Base-by-base conservation (phyloP, 257 asterid species). In the Verbascum thapsus region DNA sequence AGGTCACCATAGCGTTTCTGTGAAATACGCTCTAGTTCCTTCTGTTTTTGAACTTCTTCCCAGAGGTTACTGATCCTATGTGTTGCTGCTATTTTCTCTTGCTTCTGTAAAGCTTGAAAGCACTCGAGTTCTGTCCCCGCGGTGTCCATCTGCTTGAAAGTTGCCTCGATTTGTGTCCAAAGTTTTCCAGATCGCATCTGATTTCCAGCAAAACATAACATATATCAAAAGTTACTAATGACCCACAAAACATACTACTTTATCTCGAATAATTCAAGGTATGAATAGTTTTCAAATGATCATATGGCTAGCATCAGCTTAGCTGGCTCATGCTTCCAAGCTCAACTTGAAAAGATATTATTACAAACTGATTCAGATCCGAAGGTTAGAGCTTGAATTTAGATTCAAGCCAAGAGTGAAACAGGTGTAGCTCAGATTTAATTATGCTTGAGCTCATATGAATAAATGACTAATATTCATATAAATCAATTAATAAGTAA, bases 41-140 rank as follows among this genome's bases (percentile, higher is more conserved):
- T 94, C 78, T 94, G 99, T 72, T 90, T 94, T 86, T 94, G 96
- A 52, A 84, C 96, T 79, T 94, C 97, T 80, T 94, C 97, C 99
- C 99, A 94, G 16, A 87, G 82, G 63, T 79, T 76, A 68, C 91
- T 78, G 64, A 90, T 82, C 75, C 99, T 81, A 63, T 84, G 80
- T 11, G 94, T 68, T 42, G 96, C 94, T 16, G 96, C 87, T 56
- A 79, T 17, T 16, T 77, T 81, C 66, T 94, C 99, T 83, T 90
- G 96, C 76, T 78, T 81, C 73, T 87, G 95, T 69, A 94, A 63
- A 63, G 88, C 91, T 70, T 69, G 78, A 76, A 90, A 94, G 72
- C 97, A 94, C 73, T 84, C 95, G 0, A 87, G 85, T 71, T 94
- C 99, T 17, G 97, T 90, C 49, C 84, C 95, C 0, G 92, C 84